These are phyloP conservation scores for Exophiala sp. DNA, from an alignment of 2,329 filamentous ascomycete genomes.

Conservation along the genomic window DNA sequence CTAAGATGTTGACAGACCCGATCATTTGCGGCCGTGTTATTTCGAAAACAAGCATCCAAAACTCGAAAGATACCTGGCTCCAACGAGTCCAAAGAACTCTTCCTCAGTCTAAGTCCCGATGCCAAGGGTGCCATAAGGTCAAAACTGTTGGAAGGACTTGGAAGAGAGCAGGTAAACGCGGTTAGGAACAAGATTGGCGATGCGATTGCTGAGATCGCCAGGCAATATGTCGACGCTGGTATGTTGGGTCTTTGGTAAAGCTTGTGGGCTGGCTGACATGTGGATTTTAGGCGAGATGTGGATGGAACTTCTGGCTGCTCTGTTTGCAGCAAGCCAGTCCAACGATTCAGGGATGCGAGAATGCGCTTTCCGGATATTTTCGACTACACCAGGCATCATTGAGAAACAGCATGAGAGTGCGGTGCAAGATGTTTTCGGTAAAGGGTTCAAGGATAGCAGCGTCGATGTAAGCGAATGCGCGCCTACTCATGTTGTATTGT, in stretches of 20 bases:
- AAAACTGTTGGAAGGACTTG: constrained; percentile 76
- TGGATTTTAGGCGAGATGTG: constrained; percentile 67
- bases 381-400: constrained; percentile 91
- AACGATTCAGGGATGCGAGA: constrained; percentile 79
- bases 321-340: constrained; percentile 90
- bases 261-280: constrained; percentile 14
- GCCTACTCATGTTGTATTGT: constrained; percentile 11
- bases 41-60: constrained; percentile 88
- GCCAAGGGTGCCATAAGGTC: constrained; percentile 75
- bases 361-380: constrained; percentile 90
- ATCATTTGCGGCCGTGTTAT: constrained; percentile 89
- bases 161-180: constrained; percentile 65
- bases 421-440: constrained; percentile 83
- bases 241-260: constrained; percentile 35
- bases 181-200: constrained; percentile 96
- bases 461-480: constrained; percentile 56
- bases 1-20: constrained; percentile 60
- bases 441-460: constrained; percentile 86
- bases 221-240: constrained; percentile 93
- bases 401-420: constrained; percentile 91
- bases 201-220: constrained; percentile 90
- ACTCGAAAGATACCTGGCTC: constrained; percentile 68
- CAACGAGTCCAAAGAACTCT: constrained; percentile 74
- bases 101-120: constrained; percentile 71
- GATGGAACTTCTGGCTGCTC: constrained; percentile 79